These are phyloP conservation scores for Verticillium nonalfalfae DNA, from an alignment of 2,329 filamentous ascomycete species.

Conservation along the genomic window DNA sequence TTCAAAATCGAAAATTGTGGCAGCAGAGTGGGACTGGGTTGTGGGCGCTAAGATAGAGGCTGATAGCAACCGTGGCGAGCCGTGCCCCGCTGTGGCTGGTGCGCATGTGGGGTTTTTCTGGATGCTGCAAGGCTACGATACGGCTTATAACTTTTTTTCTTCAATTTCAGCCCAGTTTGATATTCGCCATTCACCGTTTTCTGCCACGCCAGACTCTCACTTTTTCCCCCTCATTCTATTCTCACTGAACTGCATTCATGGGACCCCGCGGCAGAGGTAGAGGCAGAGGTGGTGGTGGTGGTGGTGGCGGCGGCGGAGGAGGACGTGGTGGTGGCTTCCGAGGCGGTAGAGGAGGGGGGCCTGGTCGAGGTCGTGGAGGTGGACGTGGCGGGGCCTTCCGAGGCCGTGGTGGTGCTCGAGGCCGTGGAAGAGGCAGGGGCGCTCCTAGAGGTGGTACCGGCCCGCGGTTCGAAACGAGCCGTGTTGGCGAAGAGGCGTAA, in stretches of 20 bases:
- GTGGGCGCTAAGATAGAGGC: constrained; percentile 47
- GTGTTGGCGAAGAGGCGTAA: constrained; percentile 37
- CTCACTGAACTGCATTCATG: neutral
- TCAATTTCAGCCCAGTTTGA: neutral
- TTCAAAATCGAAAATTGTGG: constrained; percentile 28
- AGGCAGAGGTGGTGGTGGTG: constrained; percentile 3
- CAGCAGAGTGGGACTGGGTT: constrained; percentile 29
- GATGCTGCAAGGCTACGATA: constrained; percentile 10
- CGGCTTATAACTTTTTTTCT: constrained; percentile 12
- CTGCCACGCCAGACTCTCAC: neutral
- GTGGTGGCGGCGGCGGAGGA: constrained; percentile 13
- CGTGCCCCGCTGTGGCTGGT: constrained; percentile 14
- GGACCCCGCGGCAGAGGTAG: constrained; percentile 11
- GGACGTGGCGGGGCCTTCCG: constrained; percentile 5
- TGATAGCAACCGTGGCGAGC: constrained; percentile 15
- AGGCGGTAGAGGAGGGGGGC: constrained; percentile 4
- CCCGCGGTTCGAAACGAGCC: constrained; percentile 21
- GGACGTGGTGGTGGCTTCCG: constrained; percentile 9
- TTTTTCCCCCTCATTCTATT: neutral
- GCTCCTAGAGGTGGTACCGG: constrained; percentile 22
- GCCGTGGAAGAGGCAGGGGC: constrained; percentile 12
- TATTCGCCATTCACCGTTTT: neutral
- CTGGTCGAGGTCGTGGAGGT: constrained; percentile 3
- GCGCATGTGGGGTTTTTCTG: constrained; percentile 8
- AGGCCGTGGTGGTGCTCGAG: constrained; percentile 13